Evolutionary conservation across 1,284 basidiomycete genomes (phyloP), one percentile per base, ranked within the genome.

Genomic region (Rhodotorula sp.): DNA sequence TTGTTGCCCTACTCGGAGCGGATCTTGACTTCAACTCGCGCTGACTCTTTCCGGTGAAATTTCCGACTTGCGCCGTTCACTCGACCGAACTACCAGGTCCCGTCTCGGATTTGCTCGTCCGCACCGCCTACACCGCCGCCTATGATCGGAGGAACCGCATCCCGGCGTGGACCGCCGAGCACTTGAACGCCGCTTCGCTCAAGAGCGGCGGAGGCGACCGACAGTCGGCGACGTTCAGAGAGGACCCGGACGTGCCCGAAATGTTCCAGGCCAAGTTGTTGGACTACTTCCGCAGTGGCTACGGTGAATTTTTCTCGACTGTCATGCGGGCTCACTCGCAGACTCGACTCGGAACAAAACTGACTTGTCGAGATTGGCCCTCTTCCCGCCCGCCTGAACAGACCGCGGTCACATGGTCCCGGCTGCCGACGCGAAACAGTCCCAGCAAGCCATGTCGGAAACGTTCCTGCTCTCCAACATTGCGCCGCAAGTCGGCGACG

Each of bases 391-490:
- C 52, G 8, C 16, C 20, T 6, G 15, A 6, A 39, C 54, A 73
- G 73, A 97, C 80, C 88, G 96, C 23, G 97, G 96, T 58, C 96
- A 99, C 82, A 98, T 99, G 95, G 83, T 84, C 5, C 90, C 61
- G 57, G 67, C 62, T 0, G 62, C 62, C 4, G 97, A 99, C 81
- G 95, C 94, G 14, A 98, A 97, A 58, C 56, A 65, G 29, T 57
- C 56, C 3, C 84, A 97, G 85, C 85, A 87, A 70, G 97, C 96
- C 6, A 98, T 99, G 96, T 83, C 98, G 81, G 93, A 99, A 83
- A 99, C 97, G 0, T 99, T 99, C 83, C 84, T 91, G 57, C 83
- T 99, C 62, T 90, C 92, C 6, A 99, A 99, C 80, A 98, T 99
- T 68, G 95, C 97, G 1, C 97, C 97, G 51, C 97, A 99, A 86